Percentiles rank a stretch among this genome's conserved stretches.
Conservation (phyloP, 768 basidiomycete genomes). For the Polyporus arcularius region DNA sequence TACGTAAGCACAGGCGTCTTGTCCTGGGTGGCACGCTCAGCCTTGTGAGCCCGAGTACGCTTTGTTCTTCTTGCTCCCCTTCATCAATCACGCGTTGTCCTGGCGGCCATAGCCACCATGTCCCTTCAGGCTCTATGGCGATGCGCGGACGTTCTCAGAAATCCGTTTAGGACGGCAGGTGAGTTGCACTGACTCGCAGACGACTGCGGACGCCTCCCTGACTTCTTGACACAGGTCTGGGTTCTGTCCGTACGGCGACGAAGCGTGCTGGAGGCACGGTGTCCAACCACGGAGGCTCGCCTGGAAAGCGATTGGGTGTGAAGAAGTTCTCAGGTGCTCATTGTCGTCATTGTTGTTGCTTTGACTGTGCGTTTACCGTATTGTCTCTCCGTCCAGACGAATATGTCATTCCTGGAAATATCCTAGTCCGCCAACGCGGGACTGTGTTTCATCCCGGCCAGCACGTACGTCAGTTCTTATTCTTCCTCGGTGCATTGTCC, state of each 20-base stretch:
- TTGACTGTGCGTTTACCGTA: neutral
- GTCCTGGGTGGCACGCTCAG: neutral
- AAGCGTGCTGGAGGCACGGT: slow-evolving; percentile 96
- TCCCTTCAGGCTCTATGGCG: slow-evolving; percentile 18
- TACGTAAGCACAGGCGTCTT: slow-evolving; percentile 22
- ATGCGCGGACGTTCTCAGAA: slow-evolving; percentile 11
- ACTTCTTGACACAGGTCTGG: slow-evolving; percentile 36
- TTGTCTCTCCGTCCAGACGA: slow-evolving; percentile 58
- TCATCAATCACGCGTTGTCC: neutral
- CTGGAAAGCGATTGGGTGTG: slow-evolving; percentile 90
- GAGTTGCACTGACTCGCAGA: neutral
- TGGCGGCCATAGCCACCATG: slow-evolving; percentile 13
- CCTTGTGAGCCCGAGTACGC: neutral
- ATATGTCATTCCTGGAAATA: slow-evolving; percentile 91
- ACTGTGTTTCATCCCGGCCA: slow-evolving; percentile 92
- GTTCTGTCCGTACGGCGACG: slow-evolving; percentile 88
- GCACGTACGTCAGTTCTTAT: slow-evolving; percentile 57
- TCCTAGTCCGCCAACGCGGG: slow-evolving; percentile 94
- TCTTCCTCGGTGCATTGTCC: neutral
- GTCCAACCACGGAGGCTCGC: slow-evolving; percentile 89
- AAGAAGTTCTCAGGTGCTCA: slow-evolving; percentile 92
- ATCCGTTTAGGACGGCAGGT: slow-evolving; percentile 18
- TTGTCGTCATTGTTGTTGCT: neutral
- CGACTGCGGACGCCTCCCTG: neutral
- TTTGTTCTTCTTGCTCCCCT: neutral